Conservation (phyloP, 345 rosid species). For the Conringia planisiliqua region DNA sequence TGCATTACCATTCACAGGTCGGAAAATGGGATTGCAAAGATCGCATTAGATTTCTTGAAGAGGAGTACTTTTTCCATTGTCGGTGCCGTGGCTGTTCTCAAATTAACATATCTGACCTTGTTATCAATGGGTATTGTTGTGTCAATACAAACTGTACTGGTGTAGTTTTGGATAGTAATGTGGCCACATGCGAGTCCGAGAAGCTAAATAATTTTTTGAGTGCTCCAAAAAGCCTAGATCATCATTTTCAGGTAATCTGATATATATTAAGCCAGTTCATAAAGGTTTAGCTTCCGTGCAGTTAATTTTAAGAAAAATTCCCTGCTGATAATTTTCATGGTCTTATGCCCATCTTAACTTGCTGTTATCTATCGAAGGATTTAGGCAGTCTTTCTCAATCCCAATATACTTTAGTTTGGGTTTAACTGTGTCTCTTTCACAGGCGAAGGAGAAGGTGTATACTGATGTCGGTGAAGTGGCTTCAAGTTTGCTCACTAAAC, state of each 20-base stretch:
- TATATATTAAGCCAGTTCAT: background rate
- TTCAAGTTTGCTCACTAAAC: conserved; percentile 29
- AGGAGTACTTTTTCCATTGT: conserved; percentile 69
- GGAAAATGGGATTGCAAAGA: conserved; percentile 69
- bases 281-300: background rate
- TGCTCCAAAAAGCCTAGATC: conserved; percentile 29
- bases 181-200: conserved; percentile 33
- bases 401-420: background rate
- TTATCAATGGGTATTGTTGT: conserved; percentile 64
- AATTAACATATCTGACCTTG: conserved; percentile 62
- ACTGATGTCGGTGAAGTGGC: conserved; percentile 35
- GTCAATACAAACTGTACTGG: conserved; percentile 53
- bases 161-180: conserved; percentile 50
- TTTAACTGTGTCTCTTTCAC: conserved; percentile 10
- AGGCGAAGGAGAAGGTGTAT: conserved; percentile 35
- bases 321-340: background rate
- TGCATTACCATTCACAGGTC: conserved; percentile 44
- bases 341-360: background rate
- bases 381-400: background rate
- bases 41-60: conserved; percentile 67
- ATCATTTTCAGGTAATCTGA: conserved; percentile 42
- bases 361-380: background rate
- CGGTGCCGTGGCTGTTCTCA: conserved; percentile 66
- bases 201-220: conserved; percentile 33
- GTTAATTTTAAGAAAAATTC: background rate